Evolutionary conservation across 768 basidiomycete genomes (phyloP).

Genomic region (Xanthoconium purpureum): DNA sequence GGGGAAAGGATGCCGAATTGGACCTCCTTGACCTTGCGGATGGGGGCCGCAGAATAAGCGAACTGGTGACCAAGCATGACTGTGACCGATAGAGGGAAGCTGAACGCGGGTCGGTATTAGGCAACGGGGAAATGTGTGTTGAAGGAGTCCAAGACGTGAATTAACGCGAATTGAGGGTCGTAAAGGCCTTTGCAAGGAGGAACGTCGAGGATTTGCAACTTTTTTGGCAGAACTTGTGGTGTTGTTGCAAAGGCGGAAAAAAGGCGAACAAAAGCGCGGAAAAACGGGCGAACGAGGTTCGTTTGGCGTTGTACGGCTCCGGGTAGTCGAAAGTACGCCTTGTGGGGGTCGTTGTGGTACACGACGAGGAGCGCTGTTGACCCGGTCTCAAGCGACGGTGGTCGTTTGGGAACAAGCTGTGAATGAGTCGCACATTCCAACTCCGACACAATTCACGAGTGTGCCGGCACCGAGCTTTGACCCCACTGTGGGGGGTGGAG

Average conservation of each 20-base stretch:
- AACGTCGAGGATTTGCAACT: conserved; percentile 16
- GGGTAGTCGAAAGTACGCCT: not conserved
- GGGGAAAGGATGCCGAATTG: conserved; percentile 99
- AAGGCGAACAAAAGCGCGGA: conserved; percentile 9
- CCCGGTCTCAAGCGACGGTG: conserved; percentile 27
- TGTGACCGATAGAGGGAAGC: conserved; percentile 1
- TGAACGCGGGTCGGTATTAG: conserved; percentile 18
- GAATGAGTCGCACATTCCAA: conserved; percentile 30
- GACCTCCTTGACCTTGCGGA: conserved; percentile 95
- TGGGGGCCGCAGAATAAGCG: conserved; percentile 88
- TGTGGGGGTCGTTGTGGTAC: conserved; percentile 2
- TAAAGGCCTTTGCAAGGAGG: not conserved
- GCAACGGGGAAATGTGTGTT: not conserved
- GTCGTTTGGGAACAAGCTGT: conserved; percentile 35
- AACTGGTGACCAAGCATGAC: conserved; percentile 87
- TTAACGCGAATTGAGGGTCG: conserved; percentile 25
- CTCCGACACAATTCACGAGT: conserved; percentile 32
- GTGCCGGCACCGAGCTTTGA: conserved; percentile 15
- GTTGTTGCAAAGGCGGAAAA: conserved; percentile 15
- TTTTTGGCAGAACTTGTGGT: conserved; percentile 15
- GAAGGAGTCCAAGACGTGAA: conserved; percentile 18
- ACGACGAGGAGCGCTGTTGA: conserved; percentile 16
- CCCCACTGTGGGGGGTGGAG: not conserved
- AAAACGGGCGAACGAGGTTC: conserved; percentile 10
- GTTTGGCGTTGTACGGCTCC: not conserved